Evolutionary conservation across 1,139 yeast species (phyloP).

Genomic region (Saccharomycopsis hybrid): DNA sequence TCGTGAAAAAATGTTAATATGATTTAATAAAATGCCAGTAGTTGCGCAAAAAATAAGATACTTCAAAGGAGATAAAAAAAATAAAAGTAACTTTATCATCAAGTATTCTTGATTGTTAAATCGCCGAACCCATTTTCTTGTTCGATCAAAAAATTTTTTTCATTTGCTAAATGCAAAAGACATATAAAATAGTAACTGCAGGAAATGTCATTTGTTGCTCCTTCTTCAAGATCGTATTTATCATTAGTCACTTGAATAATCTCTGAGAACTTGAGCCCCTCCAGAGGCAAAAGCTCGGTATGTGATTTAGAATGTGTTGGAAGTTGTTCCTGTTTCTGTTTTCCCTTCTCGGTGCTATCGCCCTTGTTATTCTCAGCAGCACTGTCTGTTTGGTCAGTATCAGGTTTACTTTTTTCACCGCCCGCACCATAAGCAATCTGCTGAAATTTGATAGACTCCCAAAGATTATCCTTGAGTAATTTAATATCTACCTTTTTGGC

Average conservation of each 20-base stretch:
- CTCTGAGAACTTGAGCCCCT: constrained; percentile 28
- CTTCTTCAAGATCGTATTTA: constrained; percentile 37
- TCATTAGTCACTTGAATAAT: constrained; percentile 41
- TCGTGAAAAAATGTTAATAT: too few species aligned
- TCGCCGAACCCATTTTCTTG: constrained; percentile 39
- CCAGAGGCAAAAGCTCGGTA: too few species aligned
- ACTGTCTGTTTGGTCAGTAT: neutral
- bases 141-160: constrained; percentile 41
- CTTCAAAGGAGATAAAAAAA: neutral
- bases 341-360: constrained; percentile 16
- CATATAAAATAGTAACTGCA: constrained; percentile 55
- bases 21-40: too few species aligned
- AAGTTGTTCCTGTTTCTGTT: constrained; percentile 1
- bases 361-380: constrained; percentile 17
- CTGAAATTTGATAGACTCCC: constrained; percentile 56
- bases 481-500: constrained; percentile 85
- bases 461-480: constrained; percentile 71
- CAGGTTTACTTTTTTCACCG: neutral
- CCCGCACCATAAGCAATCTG: too few species aligned
- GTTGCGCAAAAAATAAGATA: too few species aligned
- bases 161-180: constrained; percentile 49
- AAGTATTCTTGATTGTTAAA: constrained; percentile 30
- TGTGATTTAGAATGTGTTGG: too few species aligned
- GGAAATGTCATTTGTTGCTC: constrained; percentile 40
- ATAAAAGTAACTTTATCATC: neutral